Evolutionary conservation across 352 stramenopile species (phyloP), one percentile per base, ranked within the genome.

Genomic region (Blastocystis sp.): DNA sequence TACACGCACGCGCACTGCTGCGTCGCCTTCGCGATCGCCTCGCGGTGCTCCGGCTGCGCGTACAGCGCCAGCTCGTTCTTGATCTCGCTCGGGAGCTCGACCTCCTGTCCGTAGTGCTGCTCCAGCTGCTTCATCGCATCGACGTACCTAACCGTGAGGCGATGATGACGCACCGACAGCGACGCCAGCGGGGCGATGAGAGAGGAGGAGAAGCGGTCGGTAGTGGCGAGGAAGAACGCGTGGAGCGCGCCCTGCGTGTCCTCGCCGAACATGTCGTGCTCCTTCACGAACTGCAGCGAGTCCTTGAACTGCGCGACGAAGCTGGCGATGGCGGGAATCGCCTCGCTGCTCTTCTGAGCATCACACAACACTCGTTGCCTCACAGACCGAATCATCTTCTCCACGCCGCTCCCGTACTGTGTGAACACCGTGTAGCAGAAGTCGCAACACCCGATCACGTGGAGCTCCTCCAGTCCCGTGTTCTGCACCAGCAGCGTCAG

Each of bases 11-110:
- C 26, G 24, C 31, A 31, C 0, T 51, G 37, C 66, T 59, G 37
- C n/a, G 31, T 59, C 9, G 31, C 37, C 3, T 9, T 16, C 24
- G 29, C 66, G 4, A 77, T 51, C 19, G 31, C 31, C 29, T 77
- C 29, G n/a, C 66, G 66, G 50, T 45, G 65, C 29, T 85, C 55
- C 9, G 10, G 29, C 55, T 85, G 55, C 24, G 74, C 60, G 4
- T 67, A 51, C n/a, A 55, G 37, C 12, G 19, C 60, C 1, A 85
- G 74, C 66, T 85, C 74, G 16, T 63, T 51, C 33, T 85, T 85
- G 74, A 85, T 85, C 35, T 85, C 74, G 12, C 51, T 63, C 1
- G 74, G 74, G 10, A 85, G 55, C 19, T 85, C 74, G 55, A 74
- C 31, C 63, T 74, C n/a, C 35, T 74, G 63, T 12, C 21, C 39